Conservation (phyloP, 768 basidiomycete species). For the Butyriboletus loyo region DNA sequence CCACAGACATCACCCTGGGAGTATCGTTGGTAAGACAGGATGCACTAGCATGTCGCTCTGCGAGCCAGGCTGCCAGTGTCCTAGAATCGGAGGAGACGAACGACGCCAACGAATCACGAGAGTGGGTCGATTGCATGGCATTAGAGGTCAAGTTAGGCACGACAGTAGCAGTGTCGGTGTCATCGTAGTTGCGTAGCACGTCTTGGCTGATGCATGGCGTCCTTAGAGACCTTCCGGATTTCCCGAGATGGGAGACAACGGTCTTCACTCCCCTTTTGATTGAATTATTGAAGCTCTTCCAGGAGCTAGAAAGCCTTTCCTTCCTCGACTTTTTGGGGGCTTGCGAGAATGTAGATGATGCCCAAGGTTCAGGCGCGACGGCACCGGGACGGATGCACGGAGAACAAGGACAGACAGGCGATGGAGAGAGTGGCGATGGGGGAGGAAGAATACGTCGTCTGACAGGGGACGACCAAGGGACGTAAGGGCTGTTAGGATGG, state of each 20-base stretch:
- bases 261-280: constrained; percentile 23
- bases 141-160: background rate
- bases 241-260: constrained; percentile 18
- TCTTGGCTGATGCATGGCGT: constrained; percentile 7
- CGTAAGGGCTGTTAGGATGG: constrained; percentile 56
- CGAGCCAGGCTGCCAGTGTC: constrained; percentile 37
- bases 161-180: background rate
- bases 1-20: constrained; percentile 38
- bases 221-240: constrained; percentile 13
- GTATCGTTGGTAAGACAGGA: constrained; percentile 25
- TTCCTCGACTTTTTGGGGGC: constrained; percentile 19
- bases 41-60: constrained; percentile 34
- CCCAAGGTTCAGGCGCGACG: constrained; percentile 41
- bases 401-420: constrained; percentile 35
- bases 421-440: constrained; percentile 31
- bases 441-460: constrained; percentile 44
- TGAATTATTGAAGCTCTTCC: constrained; percentile 34
- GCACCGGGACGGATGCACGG: constrained; percentile 38
- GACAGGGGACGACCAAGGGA: constrained; percentile 45
- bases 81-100: constrained; percentile 34
- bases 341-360: constrained; percentile 20
- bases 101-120: constrained; percentile 25
- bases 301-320: constrained; percentile 22
- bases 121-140: constrained; percentile 2
- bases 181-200: constrained; percentile 9